These are phyloP conservation scores for Trichoderma hamatum DNA, from an alignment of 2,329 filamentous ascomycete genomes.

Conservation along the genomic window DNA sequence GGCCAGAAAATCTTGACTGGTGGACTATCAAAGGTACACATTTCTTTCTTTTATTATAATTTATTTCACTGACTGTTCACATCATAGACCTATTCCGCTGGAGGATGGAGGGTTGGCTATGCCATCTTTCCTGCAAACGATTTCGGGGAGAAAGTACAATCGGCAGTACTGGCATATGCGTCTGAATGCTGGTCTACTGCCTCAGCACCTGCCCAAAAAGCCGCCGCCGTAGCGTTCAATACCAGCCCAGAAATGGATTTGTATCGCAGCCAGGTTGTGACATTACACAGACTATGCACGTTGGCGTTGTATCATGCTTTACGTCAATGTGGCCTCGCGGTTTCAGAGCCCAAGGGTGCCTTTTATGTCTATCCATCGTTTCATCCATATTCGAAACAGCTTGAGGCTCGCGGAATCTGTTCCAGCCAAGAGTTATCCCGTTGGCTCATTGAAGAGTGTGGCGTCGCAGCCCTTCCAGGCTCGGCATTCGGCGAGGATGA, in stretches of 20 bases:
- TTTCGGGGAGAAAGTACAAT: background rate
- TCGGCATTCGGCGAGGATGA: background rate
- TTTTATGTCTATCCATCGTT: background rate
- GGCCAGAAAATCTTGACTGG: background rate
- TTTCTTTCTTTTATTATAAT: background rate
- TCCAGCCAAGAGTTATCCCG: background rate
- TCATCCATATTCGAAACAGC: background rate
- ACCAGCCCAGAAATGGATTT: background rate
- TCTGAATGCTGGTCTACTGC: conserved; percentile 11
- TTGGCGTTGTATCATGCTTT: background rate
- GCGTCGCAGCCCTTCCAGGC: background rate
- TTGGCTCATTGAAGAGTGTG: background rate
- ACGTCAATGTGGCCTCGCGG: background rate
- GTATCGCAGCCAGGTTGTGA: background rate
- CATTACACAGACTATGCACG: background rate
- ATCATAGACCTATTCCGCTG: background rate
- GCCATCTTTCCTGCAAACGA: background rate
- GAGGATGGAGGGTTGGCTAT: background rate
- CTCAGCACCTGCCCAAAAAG: background rate
- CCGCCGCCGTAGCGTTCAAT: background rate
- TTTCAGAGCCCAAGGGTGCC: background rate
- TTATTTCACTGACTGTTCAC: background rate
- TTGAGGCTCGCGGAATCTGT: background rate
- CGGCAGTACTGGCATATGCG: background rate
- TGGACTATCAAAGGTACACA: background rate